A percentile compares a stretch with the other conserved stretches of the same genome.
phyloP scores from a whole-genome alignment of 2,329 filamentous ascomycete genomes.

The Calonectria naviculata region DNA sequence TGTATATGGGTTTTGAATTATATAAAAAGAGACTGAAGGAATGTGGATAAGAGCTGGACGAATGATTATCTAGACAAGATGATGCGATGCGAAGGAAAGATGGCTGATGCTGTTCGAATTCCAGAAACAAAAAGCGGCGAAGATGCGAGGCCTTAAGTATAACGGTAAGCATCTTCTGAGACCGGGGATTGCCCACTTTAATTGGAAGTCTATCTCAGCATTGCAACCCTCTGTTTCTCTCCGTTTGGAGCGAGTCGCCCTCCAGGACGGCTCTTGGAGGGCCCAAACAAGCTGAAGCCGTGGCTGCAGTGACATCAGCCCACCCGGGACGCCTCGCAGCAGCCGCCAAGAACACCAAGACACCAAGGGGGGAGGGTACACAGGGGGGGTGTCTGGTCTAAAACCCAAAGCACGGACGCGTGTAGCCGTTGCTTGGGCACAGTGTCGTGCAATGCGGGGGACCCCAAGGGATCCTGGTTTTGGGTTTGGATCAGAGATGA shows the following conservation, averaged over 20 bases:
- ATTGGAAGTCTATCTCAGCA: neutral
- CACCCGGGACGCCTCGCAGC: neutral
- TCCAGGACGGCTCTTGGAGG: neutral
- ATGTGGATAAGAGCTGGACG: neutral
- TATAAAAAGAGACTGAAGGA: neutral
- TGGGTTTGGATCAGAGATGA: constrained; percentile 1
- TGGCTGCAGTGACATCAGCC: constrained; percentile 6
- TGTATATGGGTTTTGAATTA: neutral
- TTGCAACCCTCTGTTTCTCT: constrained; percentile 1
- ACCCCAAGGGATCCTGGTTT: constrained; percentile 1
- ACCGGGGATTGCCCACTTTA: constrained; percentile 3
- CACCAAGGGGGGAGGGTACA: neutral
- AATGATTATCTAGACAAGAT: neutral
- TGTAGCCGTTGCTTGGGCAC: neutral
- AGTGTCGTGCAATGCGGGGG: constrained; percentile 13
- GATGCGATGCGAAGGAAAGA: neutral
- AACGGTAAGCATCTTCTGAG: neutral
- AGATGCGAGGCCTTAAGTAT: neutral
- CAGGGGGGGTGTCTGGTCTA: neutral
- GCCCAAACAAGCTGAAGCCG: neutral
- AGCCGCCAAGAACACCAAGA: neutral
- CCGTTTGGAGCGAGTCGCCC: neutral
- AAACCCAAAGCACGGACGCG: neutral
- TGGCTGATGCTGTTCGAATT: neutral
- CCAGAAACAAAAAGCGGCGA: constrained; percentile 1